These are phyloP conservation scores for Aspergillus bridgeri DNA, from an alignment of 495 filamentous ascomycete genomes.

Conservation along the genomic window DNA sequence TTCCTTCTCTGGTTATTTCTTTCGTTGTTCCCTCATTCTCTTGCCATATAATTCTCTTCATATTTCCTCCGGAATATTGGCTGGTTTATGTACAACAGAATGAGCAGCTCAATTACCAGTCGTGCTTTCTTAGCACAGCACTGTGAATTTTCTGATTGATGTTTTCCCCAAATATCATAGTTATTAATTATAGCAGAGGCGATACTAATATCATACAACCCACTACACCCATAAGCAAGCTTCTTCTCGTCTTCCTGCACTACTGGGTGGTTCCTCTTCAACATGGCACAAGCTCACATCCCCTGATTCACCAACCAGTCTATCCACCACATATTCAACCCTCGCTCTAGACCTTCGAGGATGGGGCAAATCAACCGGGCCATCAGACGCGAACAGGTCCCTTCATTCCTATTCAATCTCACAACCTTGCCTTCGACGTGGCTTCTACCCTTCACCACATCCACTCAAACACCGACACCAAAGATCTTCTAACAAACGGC, in stretches of 20 bases:
- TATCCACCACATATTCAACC: slow-evolving; percentile 21
- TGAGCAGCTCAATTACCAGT: too few species aligned
- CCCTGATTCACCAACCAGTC: slow-evolving; percentile 14
- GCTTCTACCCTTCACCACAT: slow-evolving; percentile 22
- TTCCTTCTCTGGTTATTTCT: too few species aligned
- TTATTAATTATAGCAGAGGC: too few species aligned
- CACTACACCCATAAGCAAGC: too few species aligned
- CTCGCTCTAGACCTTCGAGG: slow-evolving; percentile 35
- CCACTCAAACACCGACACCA: neutral
- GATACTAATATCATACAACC: too few species aligned
- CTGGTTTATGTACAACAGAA: too few species aligned
- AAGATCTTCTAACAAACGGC: slow-evolving; percentile 17
- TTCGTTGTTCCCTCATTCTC: too few species aligned
- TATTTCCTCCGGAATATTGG: too few species aligned
- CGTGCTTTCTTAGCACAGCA: too few species aligned
- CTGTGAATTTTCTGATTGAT: too few species aligned
- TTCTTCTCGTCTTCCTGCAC: slow-evolving; percentile 38
- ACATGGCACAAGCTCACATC: slow-evolving; percentile 35
- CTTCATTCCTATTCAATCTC: slow-evolving; percentile 29
- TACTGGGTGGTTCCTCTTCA: slow-evolving; percentile 42
- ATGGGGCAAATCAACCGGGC: slow-evolving; percentile 38
- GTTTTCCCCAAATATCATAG: too few species aligned
- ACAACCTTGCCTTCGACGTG: slow-evolving; percentile 32
- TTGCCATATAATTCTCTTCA: too few species aligned
- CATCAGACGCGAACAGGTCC: slow-evolving; percentile 5